Evolutionary conservation across 805 yeast species (phyloP).

Genomic region (Schwanniomyces sp.): DNA sequence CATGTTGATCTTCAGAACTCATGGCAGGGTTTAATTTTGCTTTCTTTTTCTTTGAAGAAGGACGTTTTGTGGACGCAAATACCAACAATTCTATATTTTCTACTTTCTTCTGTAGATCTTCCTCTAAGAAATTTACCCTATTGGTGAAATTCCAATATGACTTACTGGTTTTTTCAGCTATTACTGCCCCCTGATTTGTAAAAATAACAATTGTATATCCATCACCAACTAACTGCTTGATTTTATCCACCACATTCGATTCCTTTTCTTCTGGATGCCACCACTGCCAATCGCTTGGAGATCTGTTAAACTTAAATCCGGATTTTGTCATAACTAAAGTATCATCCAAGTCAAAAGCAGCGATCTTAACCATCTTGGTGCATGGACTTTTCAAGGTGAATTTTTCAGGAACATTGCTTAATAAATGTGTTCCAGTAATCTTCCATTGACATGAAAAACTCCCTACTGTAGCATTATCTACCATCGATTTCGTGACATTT

Average conservation of each 20-base stretch:
- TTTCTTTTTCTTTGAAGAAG: constrained; percentile 22
- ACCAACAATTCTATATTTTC: constrained; percentile 35
- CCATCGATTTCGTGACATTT: neutral
- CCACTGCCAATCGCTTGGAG: constrained; percentile 74
- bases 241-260: constrained; percentile 18
- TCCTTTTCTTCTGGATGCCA: constrained; percentile 13
- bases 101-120: constrained; percentile 20
- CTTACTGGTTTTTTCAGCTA: constrained; percentile 33
- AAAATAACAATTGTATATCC: constrained; percentile 61
- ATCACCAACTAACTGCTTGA: constrained; percentile 19
- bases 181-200: constrained; percentile 81
- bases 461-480: neutral
- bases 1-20: constrained; percentile 33
- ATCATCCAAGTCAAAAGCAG: constrained; percentile 84
- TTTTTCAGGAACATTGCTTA: constrained; percentile 38
- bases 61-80: constrained; percentile 64
- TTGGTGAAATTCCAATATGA: constrained; percentile 39
- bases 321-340: constrained; percentile 71
- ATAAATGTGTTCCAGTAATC: constrained; percentile 41
- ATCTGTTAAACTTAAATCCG: constrained; percentile 55
- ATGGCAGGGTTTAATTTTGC: constrained; percentile 10
- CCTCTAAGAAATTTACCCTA: constrained; percentile 41
- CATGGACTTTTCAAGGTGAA: constrained; percentile 1
- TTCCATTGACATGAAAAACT: constrained; percentile 15
- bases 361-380: constrained; percentile 36